Percentiles rank a stretch among this genome's conserved stretches.
Conservation (phyloP, 192 early-diverging fungal species). For the Backusella liffmaniae region DNA sequence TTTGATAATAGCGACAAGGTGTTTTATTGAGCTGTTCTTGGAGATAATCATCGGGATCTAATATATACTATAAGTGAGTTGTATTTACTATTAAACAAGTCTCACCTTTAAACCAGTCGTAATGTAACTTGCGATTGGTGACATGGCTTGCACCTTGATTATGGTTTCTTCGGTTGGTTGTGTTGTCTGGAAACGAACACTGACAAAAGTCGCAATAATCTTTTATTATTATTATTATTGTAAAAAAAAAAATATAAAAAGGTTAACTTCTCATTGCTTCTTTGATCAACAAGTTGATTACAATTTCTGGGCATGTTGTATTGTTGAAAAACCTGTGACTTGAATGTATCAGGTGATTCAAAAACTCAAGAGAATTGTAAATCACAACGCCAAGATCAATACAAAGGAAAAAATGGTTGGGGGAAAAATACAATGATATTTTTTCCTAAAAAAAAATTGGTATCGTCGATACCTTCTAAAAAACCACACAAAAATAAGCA, state of each 20-base stretch:
- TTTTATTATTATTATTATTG: neutral
- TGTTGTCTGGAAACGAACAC: conserved; percentile 44
- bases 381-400: neutral
- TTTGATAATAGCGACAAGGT: conserved; percentile 32
- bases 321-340: neutral
- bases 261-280: neutral
- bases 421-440: neutral
- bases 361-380: neutral
- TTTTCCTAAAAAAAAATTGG: no score
- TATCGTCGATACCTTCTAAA: no score
- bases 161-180: conserved; percentile 38
- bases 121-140: conserved; percentile 32
- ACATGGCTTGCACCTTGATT: conserved; percentile 33
- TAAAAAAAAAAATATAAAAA: neutral
- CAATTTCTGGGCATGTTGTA: conserved; percentile 21
- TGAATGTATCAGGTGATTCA: neutral
- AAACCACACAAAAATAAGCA: no score
- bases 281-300: conserved; percentile 10
- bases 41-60: conserved; percentile 36
- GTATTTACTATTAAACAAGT: neutral
- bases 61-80: neutral
- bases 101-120: conserved; percentile 38
- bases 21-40: conserved; percentile 38
- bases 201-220: conserved; percentile 46
- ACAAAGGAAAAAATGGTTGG: conserved; percentile 10